Conservation (phyloP, 371 early-diverging fungal species). For the Thermomucor indicae-seudaticae region DNA sequence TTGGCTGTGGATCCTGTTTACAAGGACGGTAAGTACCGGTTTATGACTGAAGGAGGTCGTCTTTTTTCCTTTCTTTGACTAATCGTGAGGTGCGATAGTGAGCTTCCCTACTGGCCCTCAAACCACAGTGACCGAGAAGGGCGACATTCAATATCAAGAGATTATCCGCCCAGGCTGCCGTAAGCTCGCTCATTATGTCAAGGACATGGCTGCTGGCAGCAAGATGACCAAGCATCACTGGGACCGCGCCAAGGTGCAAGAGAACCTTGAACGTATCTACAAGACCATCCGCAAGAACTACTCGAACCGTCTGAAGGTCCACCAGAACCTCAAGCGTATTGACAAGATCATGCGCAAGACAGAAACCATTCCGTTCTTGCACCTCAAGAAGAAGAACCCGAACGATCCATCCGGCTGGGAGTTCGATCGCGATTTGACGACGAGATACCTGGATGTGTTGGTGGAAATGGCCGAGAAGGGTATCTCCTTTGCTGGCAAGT, state of each 20-base stretch:
- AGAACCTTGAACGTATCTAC: slow-evolving; percentile 73
- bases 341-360: slow-evolving; percentile 50
- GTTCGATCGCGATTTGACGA: slow-evolving; percentile 67
- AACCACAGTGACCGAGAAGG: slow-evolving; percentile 74
- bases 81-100: slow-evolving; percentile 24
- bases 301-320: slow-evolving; percentile 72
- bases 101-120: slow-evolving; percentile 77
- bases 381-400: slow-evolving; percentile 64
- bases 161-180: slow-evolving; percentile 64
- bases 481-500: slow-evolving; percentile 76
- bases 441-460: slow-evolving; percentile 73
- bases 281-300: slow-evolving; percentile 74
- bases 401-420: slow-evolving; percentile 68
- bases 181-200: slow-evolving; percentile 69
- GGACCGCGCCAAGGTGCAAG: slow-evolving; percentile 74
- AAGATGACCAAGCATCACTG: slow-evolving; percentile 67
- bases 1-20: slow-evolving; percentile 77
- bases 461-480: slow-evolving; percentile 71
- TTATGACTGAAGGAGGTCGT: not conserved
- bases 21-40: slow-evolving; percentile 67
- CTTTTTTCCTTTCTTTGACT: not conserved
- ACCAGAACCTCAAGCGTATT: slow-evolving; percentile 48
- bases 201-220: slow-evolving; percentile 68
- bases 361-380: slow-evolving; percentile 78
- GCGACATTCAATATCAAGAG: slow-evolving; percentile 83